Conservation (phyloP, 2,329 filamentous ascomycete genomes). For the Ophiostoma novo-ulmi region DNA sequence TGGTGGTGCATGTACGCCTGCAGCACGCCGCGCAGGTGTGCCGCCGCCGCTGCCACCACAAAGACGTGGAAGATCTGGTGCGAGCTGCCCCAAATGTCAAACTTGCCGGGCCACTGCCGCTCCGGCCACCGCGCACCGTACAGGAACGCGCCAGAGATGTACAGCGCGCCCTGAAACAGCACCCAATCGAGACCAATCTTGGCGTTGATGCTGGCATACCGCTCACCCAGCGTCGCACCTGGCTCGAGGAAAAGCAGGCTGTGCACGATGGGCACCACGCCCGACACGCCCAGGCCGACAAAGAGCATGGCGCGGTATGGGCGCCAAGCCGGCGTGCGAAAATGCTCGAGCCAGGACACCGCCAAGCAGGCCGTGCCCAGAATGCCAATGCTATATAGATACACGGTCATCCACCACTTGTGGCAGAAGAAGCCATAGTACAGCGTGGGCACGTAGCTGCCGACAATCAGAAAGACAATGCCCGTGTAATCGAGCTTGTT, state of each 20-base stretch:
- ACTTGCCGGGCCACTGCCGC: constrained; percentile 66
- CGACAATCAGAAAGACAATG: constrained; percentile 86
- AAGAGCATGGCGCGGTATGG: constrained; percentile 88
- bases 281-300: constrained; percentile 76
- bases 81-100: constrained; percentile 87
- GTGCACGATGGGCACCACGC: constrained; percentile 76
- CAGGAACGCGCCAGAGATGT: constrained; percentile 77
- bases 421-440: constrained; percentile 81
- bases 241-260: constrained; percentile 44
- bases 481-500: constrained; percentile 94
- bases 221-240: constrained; percentile 43
- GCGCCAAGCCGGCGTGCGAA: constrained; percentile 77
- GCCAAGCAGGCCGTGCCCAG: constrained; percentile 71
- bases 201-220: constrained; percentile 58
- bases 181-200: constrained; percentile 80
- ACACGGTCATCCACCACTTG: constrained; percentile 59
- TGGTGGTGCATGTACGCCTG: constrained; percentile 81
- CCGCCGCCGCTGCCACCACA: constrained; percentile 73
- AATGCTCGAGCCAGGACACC: constrained; percentile 74
- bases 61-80: constrained; percentile 95
- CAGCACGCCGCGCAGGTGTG: constrained; percentile 75
- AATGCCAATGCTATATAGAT: constrained; percentile 72
- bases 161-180: constrained; percentile 71
- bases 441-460: constrained; percentile 81
- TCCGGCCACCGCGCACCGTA: constrained; percentile 89